Percentiles rank a stretch among this genome's conserved stretches.
Conservation (phyloP, 2,329 filamentous ascomycete genomes). For the Epichloe gansuensis region DNA sequence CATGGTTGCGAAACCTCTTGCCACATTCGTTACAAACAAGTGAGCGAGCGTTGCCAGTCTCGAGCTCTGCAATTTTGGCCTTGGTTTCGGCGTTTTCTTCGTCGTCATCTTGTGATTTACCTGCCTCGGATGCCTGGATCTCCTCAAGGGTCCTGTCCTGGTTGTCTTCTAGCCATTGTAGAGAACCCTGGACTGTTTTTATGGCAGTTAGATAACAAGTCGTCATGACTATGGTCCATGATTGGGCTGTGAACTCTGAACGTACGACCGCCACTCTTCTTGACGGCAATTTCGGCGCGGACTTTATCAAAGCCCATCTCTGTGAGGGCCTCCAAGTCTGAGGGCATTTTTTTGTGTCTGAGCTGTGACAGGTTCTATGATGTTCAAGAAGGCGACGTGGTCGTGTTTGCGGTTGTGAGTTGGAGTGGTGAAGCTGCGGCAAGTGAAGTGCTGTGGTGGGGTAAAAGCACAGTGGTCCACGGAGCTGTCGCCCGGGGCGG, state of each 20-base stretch:
- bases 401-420: conserved; percentile 1
- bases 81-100: conserved; percentile 36
- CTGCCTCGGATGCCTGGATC: conserved; percentile 41
- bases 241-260: conserved; percentile 8
- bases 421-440: background rate
- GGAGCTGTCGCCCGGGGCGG: too few relatives aligned
- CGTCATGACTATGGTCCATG: background rate
- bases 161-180: conserved; percentile 91
- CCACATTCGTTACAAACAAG: conserved; percentile 91
- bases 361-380: background rate
- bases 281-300: conserved; percentile 70
- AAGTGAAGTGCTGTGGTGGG: background rate
- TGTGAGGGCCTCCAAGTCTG: conserved; percentile 47
- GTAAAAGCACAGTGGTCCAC: background rate
- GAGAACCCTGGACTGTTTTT: conserved; percentile 64
- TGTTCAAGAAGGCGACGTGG: background rate
- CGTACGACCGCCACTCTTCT: conserved; percentile 69
- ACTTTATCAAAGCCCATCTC: conserved; percentile 75
- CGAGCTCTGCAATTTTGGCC: conserved; percentile 50
- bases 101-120: conserved; percentile 32
- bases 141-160: conserved; percentile 79
- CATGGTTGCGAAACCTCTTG: conserved; percentile 74
- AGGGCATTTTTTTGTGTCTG: conserved; percentile 36
- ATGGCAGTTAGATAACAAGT: background rate
- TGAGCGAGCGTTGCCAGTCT: conserved; percentile 59